Evolutionary conservation across 768 basidiomycete genomes (phyloP).

Genomic region (Kockovaella imperatae): DNA sequence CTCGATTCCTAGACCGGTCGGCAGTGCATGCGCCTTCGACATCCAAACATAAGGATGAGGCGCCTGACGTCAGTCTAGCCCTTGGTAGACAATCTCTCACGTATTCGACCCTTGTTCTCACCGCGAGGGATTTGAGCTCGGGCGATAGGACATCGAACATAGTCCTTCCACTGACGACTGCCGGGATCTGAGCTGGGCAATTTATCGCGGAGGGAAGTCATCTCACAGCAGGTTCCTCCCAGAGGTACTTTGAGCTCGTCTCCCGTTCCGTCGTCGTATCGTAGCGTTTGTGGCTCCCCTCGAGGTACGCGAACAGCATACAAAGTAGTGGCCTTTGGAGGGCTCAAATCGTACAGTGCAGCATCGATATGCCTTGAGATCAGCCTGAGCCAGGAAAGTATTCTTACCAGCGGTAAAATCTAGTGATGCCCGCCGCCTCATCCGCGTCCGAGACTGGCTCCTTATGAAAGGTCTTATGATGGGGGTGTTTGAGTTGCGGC

Average conservation of each 20-base stretch:
- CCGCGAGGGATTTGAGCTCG: slow-evolving; percentile 69
- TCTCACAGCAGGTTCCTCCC: slow-evolving; percentile 77
- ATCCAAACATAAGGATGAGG: slow-evolving; percentile 91
- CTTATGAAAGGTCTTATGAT: slow-evolving; percentile 81
- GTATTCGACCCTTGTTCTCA: slow-evolving; percentile 66
- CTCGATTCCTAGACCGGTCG: slow-evolving; percentile 78
- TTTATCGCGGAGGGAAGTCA: background rate
- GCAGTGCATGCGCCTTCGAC: slow-evolving; percentile 62
- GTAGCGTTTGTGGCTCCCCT: slow-evolving; percentile 57
- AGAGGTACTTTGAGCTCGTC: slow-evolving; percentile 74
- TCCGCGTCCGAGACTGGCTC: slow-evolving; percentile 65
- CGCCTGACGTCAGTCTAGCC: slow-evolving; percentile 19
- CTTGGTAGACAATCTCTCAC: slow-evolving; percentile 23
- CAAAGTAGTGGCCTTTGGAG: slow-evolving; percentile 73
- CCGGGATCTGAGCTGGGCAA: background rate
- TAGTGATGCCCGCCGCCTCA: slow-evolving; percentile 66
- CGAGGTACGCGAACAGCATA: slow-evolving; percentile 67
- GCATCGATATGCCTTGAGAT: slow-evolving; percentile 67
- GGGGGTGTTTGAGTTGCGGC: slow-evolving; percentile 75
- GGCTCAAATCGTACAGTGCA: slow-evolving; percentile 41
- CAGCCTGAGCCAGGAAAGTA: background rate
- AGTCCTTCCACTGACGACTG: slow-evolving; percentile 57
- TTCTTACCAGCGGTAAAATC: slow-evolving; percentile 70
- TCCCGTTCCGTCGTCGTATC: slow-evolving; percentile 81
- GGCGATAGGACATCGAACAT: slow-evolving; percentile 74